A percentile compares a stretch with the other conserved stretches of the same genome.
Conservation (phyloP, 306 rosid genomes). For the Ormosia emarginata region DNA sequence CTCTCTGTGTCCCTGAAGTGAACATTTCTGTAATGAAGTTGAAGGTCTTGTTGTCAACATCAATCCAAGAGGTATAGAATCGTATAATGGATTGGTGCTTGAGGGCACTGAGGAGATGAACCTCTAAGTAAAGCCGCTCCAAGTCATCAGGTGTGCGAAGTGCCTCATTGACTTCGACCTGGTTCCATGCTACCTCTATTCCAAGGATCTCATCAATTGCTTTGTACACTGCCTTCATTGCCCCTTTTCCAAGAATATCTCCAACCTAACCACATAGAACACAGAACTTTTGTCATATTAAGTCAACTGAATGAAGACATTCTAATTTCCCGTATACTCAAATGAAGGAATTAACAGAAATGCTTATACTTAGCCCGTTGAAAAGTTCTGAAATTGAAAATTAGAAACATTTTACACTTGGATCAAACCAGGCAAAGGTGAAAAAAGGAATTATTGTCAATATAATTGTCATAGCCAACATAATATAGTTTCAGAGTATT, state of each 20-base stretch:
- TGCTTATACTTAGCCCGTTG: too few relatives aligned
- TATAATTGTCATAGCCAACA: background rate
- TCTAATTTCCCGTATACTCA: background rate
- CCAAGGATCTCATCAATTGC: conserved; percentile 86
- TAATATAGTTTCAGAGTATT: conserved; percentile 4
- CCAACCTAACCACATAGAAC: conserved; percentile 41
- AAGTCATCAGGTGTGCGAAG: conserved; percentile 71
- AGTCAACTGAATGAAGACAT: background rate
- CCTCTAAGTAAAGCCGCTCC: conserved; percentile 88
- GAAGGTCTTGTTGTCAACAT: conserved; percentile 63
- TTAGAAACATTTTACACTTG: background rate
- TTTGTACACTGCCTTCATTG: conserved; percentile 85
- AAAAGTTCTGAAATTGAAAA: background rate
- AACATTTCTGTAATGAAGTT: conserved; percentile 89
- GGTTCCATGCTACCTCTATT: conserved; percentile 92
- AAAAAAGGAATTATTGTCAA: background rate
- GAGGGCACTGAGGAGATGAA: conserved; percentile 89
- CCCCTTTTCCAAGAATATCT: conserved; percentile 87
- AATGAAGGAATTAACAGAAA: background rate
- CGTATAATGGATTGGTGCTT: conserved; percentile 67
- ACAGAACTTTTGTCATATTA: conserved; percentile 1
- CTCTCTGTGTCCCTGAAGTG: conserved; percentile 84
- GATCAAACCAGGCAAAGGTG: background rate
- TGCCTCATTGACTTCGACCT: conserved; percentile 64
- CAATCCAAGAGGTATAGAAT: conserved; percentile 86